phyloP scores from a whole-genome alignment of 495 filamentous ascomycete species.

The Xylaria flabelliformis region DNA sequence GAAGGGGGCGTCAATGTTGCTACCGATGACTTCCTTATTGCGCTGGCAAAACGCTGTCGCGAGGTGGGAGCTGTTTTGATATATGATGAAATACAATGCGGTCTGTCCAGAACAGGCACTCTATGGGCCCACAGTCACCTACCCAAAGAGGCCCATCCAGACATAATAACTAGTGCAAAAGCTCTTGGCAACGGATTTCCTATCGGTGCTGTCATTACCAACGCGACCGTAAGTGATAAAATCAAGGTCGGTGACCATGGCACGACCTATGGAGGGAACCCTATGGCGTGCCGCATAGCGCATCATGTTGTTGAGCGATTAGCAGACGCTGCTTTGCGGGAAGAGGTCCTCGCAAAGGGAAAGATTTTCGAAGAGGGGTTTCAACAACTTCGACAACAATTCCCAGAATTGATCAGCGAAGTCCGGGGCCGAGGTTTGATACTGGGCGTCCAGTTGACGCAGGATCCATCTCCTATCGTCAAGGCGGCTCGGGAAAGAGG shows the following conservation, averaged over 20 bases:
- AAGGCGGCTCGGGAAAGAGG: conserved; percentile 88
- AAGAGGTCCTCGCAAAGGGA: conserved; percentile 67
- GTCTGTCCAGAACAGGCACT: conserved; percentile 80
- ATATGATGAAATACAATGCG: conserved; percentile 97
- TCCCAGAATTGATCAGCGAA: conserved; percentile 75
- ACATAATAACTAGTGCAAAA: conserved; percentile 93
- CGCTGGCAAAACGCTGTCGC: conserved; percentile 79
- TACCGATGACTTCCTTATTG: conserved; percentile 76
- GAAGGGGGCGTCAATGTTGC: conserved; percentile 92
- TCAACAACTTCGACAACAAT: conserved; percentile 65
- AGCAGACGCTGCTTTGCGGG: conserved; percentile 67
- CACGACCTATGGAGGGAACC: conserved; percentile 97
- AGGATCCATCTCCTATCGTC: conserved; percentile 73
- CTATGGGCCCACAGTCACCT: conserved; percentile 86
- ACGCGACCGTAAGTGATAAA: conserved; percentile 73
- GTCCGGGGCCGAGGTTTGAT: conserved; percentile 84
- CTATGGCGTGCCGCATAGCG: conserved; percentile 81
- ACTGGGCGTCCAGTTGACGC: conserved; percentile 78
- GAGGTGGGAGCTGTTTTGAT: conserved; percentile 89
- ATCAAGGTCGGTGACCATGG: conserved; percentile 95
- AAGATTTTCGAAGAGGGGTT: conserved; percentile 70
- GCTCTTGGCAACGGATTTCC: conserved; percentile 96
- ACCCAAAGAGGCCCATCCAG: conserved; percentile 82
- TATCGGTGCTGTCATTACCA: conserved; percentile 90
- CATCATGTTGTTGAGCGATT: conserved; percentile 82